These are phyloP conservation scores for Ogataea henricii DNA, from an alignment of 805 yeast species.

Conservation along the genomic window DNA sequence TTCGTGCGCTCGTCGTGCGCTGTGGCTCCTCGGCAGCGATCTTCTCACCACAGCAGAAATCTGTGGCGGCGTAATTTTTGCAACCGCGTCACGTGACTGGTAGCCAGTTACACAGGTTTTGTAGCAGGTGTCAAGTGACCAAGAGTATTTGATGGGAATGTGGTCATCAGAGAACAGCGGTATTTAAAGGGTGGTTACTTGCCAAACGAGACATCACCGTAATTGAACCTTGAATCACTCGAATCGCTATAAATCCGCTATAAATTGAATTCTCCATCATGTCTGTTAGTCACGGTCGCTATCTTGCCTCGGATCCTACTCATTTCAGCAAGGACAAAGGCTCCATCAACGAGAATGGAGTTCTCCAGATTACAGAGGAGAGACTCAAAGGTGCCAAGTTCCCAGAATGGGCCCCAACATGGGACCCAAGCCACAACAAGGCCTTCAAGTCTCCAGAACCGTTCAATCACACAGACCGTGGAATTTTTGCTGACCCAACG, in stretches of 20 bases:
- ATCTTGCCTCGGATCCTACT: conserved; percentile 24
- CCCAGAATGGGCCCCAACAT: conserved; percentile 65
- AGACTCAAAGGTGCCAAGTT: conserved; percentile 37
- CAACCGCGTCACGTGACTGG: neutral
- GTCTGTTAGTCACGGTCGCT: neutral
- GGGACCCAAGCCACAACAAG: conserved; percentile 57
- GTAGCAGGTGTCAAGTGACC: neutral
- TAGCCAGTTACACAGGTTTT: neutral
- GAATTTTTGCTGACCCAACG: conserved; percentile 58
- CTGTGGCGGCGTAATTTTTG: too few relatives aligned
- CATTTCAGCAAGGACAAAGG: conserved; percentile 54
- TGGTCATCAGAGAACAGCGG: too few relatives aligned
- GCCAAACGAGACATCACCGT: too few relatives aligned
- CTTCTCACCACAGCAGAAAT: too few relatives aligned
- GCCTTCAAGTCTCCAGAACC: conserved; percentile 37
- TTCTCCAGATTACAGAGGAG: conserved; percentile 44
- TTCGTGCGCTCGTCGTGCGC: neutral
- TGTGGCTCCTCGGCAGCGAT: neutral
- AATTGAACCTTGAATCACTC: too few relatives aligned
- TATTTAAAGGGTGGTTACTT: too few relatives aligned
- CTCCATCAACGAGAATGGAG: conserved; percentile 47
- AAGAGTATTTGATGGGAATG: neutral
- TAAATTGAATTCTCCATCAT: too few relatives aligned
- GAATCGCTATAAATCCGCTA: too few relatives aligned
- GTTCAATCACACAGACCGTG: conserved; percentile 61